phyloP scores from a whole-genome alignment of 805 yeast genomes.

The Sugiyamaella valdiviana region DNA sequence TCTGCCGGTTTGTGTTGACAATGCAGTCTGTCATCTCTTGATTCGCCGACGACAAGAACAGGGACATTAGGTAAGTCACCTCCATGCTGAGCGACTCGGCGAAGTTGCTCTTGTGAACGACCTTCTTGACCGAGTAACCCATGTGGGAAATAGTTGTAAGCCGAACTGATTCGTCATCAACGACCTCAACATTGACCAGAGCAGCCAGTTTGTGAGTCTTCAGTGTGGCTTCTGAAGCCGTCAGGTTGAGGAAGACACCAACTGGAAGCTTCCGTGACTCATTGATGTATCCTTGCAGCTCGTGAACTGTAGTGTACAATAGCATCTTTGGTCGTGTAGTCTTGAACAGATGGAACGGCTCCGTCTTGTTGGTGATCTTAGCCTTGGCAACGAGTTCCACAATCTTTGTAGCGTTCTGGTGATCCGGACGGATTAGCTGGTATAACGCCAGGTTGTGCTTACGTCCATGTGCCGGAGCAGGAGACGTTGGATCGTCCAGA shows the following conservation, averaged over 20 bases:
- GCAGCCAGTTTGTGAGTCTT: slow-evolving; percentile 37
- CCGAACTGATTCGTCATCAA: slow-evolving; percentile 29
- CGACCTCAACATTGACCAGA: slow-evolving; percentile 44
- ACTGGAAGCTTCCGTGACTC: slow-evolving; percentile 48
- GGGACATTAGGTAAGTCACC: slow-evolving; percentile 33
- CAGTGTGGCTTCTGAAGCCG: slow-evolving; percentile 37
- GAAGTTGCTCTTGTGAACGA: slow-evolving; percentile 32
- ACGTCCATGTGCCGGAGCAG: slow-evolving; percentile 17
- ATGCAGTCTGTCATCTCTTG: slow-evolving; percentile 26
- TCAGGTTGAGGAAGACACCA: slow-evolving; percentile 58
- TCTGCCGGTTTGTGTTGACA: slow-evolving; percentile 28
- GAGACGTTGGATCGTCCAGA: slow-evolving; percentile 7
- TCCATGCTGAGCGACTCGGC: slow-evolving; percentile 36
- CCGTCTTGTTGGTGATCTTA: slow-evolving; percentile 63
- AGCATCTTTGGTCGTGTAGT: slow-evolving; percentile 29
- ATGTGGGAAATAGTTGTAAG: slow-evolving; percentile 22
- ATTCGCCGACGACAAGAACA: slow-evolving; percentile 35
- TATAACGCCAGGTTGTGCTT: slow-evolving; percentile 18
- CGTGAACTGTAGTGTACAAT: slow-evolving; percentile 34
- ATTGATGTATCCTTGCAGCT: slow-evolving; percentile 28
- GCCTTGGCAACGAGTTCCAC: slow-evolving; percentile 61
- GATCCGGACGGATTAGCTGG: slow-evolving; percentile 23
- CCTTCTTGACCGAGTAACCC: slow-evolving; percentile 22
- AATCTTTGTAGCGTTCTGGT: slow-evolving; percentile 35
- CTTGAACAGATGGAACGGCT: slow-evolving; percentile 81